Evolutionary conservation across 441 rosid genomes (phyloP).

Genomic region (Theobroma grandiflorum): DNA sequence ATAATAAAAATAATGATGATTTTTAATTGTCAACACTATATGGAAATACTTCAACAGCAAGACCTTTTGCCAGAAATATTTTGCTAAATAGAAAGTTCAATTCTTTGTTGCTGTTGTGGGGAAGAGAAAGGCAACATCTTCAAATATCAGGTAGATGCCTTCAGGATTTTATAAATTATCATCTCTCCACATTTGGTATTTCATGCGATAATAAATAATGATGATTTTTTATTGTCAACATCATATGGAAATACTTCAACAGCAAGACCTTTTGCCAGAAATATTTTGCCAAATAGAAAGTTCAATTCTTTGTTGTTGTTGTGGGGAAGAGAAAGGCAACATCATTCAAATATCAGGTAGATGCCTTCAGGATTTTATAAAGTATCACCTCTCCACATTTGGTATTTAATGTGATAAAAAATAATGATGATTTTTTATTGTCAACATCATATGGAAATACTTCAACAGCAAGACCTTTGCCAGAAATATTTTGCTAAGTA

Average conservation of each 20-base stretch:
- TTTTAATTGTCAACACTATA: constrained; percentile 3
- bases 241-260: neutral
- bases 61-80: constrained; percentile 14
- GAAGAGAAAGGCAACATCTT: no score
- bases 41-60: neutral
- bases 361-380: constrained; percentile 6
- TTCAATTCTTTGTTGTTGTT: neutral
- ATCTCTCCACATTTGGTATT: no score
- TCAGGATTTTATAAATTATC: neutral
- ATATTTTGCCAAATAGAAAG: neutral
- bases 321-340: neutral
- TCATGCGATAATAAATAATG: no score
- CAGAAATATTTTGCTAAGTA: constrained; percentile 4
- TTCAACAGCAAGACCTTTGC: constrained; percentile 6
- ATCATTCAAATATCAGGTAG: constrained; percentile 18
- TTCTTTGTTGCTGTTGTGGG: neutral
- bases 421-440: neutral
- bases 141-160: constrained; percentile 22
- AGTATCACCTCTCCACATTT: neutral
- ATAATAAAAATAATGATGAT: neutral
- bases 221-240: neutral
- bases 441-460: neutral
- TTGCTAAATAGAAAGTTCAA: neutral
- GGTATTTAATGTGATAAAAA: no score
- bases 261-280: constrained; percentile 17